Evolutionary conservation across 2,329 filamentous ascomycete species (phyloP).

Genomic region (Falciphora oryzae): DNA sequence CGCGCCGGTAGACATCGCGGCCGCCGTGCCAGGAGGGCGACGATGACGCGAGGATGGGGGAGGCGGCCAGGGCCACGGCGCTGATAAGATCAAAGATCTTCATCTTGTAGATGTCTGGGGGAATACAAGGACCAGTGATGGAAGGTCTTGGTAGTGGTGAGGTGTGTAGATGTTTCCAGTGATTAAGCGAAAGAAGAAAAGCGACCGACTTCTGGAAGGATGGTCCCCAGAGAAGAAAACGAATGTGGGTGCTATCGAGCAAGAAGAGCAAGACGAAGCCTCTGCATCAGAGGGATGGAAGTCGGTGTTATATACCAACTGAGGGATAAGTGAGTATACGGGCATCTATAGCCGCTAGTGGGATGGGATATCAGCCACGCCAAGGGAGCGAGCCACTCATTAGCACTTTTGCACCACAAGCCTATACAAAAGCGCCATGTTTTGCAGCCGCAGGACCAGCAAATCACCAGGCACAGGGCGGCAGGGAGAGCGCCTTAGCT

Average conservation of each 20-base stretch:
- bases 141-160: too few relatives aligned
- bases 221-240: not conserved
- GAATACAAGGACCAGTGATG: not conserved
- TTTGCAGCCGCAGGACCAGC: not conserved
- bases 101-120: not conserved
- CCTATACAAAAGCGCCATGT: not conserved
- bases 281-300: not conserved
- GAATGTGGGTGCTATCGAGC: not conserved
- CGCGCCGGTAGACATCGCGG: slow-evolving; percentile 6
- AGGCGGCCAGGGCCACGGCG: not conserved
- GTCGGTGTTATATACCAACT: not conserved
- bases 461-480: not conserved
- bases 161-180: not conserved
- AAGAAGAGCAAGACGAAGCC: not conserved
- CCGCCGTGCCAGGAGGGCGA: not conserved
- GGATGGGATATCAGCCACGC: not conserved
- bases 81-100: not conserved
- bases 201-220: not conserved
- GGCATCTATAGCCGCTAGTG: not conserved
- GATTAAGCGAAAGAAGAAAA: not conserved
- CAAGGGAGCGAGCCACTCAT: not conserved
- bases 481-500: not conserved
- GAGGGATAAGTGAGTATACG: not conserved
- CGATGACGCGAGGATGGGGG: not conserved
- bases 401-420: not conserved